These are phyloP conservation scores for Yamadazyma takamatsuzukensis DNA, from an alignment of 805 yeast species.

Conservation along the genomic window DNA sequence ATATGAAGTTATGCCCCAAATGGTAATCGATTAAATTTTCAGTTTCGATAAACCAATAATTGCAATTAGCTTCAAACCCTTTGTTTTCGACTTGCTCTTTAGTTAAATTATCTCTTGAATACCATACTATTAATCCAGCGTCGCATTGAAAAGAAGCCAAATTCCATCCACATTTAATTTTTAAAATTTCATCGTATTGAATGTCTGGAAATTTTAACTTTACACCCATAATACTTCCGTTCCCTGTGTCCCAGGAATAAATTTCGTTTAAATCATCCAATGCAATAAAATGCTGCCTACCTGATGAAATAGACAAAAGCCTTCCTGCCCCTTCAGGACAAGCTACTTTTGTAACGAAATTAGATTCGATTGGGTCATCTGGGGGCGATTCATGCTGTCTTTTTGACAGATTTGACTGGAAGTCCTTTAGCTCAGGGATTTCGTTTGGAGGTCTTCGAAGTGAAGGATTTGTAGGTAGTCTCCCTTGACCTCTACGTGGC, in stretches of 20 bases:
- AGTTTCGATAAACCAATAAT: conserved; percentile 29
- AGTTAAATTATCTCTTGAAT: conserved; percentile 21
- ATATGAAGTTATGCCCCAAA: conserved; percentile 49
- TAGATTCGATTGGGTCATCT: conserved; percentile 14
- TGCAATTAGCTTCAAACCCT: conserved; percentile 25
- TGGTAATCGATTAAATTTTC: conserved; percentile 52
- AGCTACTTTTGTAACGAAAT: conserved; percentile 21
- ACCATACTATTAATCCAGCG: conserved; percentile 62
- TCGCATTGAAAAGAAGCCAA: conserved; percentile 47
- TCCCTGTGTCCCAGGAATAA: conserved; percentile 62
- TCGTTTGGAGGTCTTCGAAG: conserved; percentile 21
- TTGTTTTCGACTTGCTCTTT: conserved; percentile 16
- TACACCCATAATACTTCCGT: conserved; percentile 34
- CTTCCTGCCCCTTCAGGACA: conserved; percentile 18
- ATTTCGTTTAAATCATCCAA: conserved; percentile 46
- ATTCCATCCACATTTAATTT: conserved; percentile 68
- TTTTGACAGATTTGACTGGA: background rate
- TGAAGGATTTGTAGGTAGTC: conserved; percentile 14
- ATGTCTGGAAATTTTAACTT: conserved; percentile 34
- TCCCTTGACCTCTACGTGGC: conserved; percentile 3
- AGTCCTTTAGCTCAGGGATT: conserved; percentile 10
- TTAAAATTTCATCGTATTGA: conserved; percentile 10
- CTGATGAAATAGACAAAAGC: conserved; percentile 53
- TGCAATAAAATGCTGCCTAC: conserved; percentile 63
- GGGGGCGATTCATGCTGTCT: conserved; percentile 1